phyloP scores from a whole-genome alignment of 306 rosid genomes.

The Sindora glabra region DNA sequence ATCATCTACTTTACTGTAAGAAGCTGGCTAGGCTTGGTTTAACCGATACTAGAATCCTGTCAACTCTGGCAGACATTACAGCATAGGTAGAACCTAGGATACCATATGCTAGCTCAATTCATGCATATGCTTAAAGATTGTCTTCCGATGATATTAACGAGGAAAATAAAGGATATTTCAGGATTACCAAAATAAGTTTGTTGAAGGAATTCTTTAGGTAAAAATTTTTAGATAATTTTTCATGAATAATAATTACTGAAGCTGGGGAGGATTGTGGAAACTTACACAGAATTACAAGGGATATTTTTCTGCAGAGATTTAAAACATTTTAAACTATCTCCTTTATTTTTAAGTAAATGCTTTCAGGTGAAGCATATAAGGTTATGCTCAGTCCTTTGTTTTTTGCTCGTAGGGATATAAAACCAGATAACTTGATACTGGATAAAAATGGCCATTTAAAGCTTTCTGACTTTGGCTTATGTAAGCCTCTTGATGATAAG shows the following conservation, averaged over 20 bases:
- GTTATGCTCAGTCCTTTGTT: constrained; percentile 11
- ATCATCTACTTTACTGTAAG: not conserved
- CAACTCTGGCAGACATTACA: not conserved
- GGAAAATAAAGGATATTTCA: not conserved
- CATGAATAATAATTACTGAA: not conserved
- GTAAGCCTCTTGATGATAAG: constrained; percentile 95
- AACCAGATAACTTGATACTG: constrained; percentile 2
- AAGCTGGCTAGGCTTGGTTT: constrained; percentile 2
- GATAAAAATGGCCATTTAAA: constrained; percentile 55
- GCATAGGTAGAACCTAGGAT: too few relatives aligned
- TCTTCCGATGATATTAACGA: not conserved
- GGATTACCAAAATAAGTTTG: not conserved
- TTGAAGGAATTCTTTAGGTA: not conserved
- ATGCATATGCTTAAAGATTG: too few relatives aligned
- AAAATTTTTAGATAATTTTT: not conserved
- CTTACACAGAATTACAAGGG: not conserved
- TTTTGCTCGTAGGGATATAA: constrained; percentile 84
- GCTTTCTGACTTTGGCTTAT: constrained; percentile 99
- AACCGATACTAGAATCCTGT: not conserved
- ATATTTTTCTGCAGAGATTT: not conserved
- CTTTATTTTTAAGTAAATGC: not conserved
- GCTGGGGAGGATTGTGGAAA: not conserved
- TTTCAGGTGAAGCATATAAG: constrained; percentile 5
- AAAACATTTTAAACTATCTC: not conserved
- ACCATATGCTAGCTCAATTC: too few relatives aligned